Percentiles rank a stretch among this genome's conserved stretches.
Evolutionary conservation across 1,139 yeast genomes (phyloP).

Genomic region (Zygoascus sp.): DNA sequence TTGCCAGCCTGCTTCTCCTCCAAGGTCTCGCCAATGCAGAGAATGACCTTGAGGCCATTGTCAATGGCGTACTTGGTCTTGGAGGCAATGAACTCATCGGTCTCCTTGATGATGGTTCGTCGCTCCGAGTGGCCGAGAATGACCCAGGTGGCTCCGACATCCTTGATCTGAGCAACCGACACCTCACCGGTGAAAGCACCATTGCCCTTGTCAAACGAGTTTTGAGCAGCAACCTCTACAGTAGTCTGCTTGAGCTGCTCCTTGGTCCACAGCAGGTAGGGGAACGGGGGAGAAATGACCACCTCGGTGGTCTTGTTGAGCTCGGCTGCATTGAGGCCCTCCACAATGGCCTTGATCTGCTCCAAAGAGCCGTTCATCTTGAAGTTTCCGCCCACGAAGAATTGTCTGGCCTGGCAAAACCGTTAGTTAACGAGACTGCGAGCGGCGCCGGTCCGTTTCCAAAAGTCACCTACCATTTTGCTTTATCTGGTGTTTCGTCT

Average conservation of each 20-base stretch:
- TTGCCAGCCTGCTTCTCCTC: constrained; percentile 89
- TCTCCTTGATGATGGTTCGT: constrained; percentile 87
- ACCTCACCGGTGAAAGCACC: constrained; percentile 99
- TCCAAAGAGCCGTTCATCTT: constrained; percentile 95
- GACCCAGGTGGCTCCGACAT: constrained; percentile 91
- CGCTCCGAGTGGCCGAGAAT: constrained; percentile 98
- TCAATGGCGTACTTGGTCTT: constrained; percentile 94
- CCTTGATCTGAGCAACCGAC: constrained; percentile 83
- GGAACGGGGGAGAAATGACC: constrained; percentile 94
- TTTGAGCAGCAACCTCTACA: constrained; percentile 84
- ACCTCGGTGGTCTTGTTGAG: constrained; percentile 78
- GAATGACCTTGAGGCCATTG: constrained; percentile 79
- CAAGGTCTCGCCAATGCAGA: constrained; percentile 95
- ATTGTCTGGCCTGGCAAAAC: constrained; percentile 72
- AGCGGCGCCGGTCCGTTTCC: not conserved
- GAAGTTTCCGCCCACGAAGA: constrained; percentile 95
- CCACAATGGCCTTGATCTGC: constrained; percentile 79
- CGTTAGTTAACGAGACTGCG: not conserved
- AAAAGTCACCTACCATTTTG: not conserved
- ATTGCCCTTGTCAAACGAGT: constrained; percentile 76
- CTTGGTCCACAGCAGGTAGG: constrained; percentile 78
- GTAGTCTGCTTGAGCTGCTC: constrained; percentile 62
- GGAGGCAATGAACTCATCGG: constrained; percentile 87
- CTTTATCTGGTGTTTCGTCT: not conserved
- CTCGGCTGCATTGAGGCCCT: constrained; percentile 70